Percentiles rank a stretch among this genome's conserved stretches.
phyloP scores from a whole-genome alignment of 1,139 yeast genomes.

The Scheffersomyces quercinus region DNA sequence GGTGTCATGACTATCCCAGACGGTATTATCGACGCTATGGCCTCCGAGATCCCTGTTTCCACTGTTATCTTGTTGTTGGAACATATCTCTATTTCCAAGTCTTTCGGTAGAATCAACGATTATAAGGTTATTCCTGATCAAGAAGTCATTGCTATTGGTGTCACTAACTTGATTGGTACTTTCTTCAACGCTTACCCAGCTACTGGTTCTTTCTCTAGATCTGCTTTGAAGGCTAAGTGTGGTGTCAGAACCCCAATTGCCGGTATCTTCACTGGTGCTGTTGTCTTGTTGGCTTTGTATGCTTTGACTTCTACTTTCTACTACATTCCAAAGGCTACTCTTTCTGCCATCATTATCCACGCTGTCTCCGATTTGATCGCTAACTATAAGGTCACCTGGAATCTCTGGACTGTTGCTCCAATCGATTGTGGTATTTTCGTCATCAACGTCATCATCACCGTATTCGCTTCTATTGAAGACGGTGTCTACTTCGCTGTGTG shows the following conservation, averaged over 20 bases:
- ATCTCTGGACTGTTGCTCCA: constrained; percentile 76
- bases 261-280: constrained; percentile 86
- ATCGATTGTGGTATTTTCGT: constrained; percentile 75
- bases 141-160: constrained; percentile 92
- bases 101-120: constrained; percentile 90
- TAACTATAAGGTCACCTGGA: constrained; percentile 67
- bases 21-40: constrained; percentile 62
- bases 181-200: constrained; percentile 94
- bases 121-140: constrained; percentile 91
- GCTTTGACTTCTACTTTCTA: constrained; percentile 80
- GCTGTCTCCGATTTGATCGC: constrained; percentile 92
- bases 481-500: constrained; percentile 91
- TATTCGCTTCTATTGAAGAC: constrained; percentile 78
- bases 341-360: constrained; percentile 86
- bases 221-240: constrained; percentile 92
- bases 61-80: constrained; percentile 79
- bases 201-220: constrained; percentile 93
- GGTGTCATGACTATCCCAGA: constrained; percentile 70
- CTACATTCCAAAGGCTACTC: constrained; percentile 87
- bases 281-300: constrained; percentile 83
- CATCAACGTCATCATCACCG: constrained; percentile 74
- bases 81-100: constrained; percentile 91
- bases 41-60: constrained; percentile 82
- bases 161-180: constrained; percentile 85
- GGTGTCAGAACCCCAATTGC: constrained; percentile 95